Base-by-base conservation (phyloP, 129 eudicot species). In the Arctium minus region DNA sequence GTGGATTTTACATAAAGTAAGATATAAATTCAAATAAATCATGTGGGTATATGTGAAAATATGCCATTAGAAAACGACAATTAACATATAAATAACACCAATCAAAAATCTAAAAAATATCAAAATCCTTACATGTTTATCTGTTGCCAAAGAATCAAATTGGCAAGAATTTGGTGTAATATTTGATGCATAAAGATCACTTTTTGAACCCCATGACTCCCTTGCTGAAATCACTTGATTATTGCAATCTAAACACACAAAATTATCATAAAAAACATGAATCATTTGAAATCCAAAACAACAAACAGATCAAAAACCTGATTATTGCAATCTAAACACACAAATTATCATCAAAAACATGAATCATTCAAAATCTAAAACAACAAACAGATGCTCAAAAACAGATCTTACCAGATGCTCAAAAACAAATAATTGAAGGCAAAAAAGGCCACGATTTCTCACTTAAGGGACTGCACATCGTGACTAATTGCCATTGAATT, bases 101-200 rank as follows among this genome's bases (percentile, higher is more conserved):
- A 35, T 12, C 70, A 31, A 36, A 17, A 44, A 36, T 35, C 86
- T 33, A 82, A 12, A 46, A 22, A 75, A 0, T 32, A 73, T 62
- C 70, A 42, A 84, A 71, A 73, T 73, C 38, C 80, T 72, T 85
- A 89, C 92, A 74, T 87, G 78, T 65, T 84, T 78, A 74, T 80
- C 83, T 1, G 74, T 80, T 32, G 72, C 83, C 75, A 46, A 29
- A 7, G 84, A 74, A 86, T 84, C 87, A 84, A 84, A 79, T 8
- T 10, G 12, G 75, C 83, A 65, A 8, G 75, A 70, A n/a, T n/a
- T 72, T 72, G 73, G 15, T 32, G 70, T 77, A 36, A 15, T 38
- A 76, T 50, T n/a, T 30, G 81, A 76, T 82, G 70, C 86, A 32
- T 10, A 35, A 69, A 35, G 35, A 77, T 70, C 79, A 27, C 70